Percentiles rank a stretch among this genome's conserved stretches.
These are phyloP conservation scores for Ogataea ramenticola DNA, from an alignment of 805 yeast genomes.

Conservation along the genomic window DNA sequence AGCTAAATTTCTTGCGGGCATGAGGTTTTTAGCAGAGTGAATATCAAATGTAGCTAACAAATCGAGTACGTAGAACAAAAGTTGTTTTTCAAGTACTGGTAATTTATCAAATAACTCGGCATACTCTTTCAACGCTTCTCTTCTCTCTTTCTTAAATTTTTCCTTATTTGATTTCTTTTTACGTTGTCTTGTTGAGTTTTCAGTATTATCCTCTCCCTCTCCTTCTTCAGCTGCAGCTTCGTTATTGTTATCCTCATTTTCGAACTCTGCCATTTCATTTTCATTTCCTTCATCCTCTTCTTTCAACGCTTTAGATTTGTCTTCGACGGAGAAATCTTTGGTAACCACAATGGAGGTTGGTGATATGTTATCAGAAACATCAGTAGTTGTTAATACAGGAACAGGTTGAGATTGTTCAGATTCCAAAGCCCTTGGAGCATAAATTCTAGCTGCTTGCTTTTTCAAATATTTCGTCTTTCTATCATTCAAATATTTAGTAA, in stretches of 20 bases:
- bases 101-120: slow-evolving; percentile 59
- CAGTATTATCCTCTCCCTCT: slow-evolving; percentile 6
- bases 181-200: slow-evolving; percentile 14
- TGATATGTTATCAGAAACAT: no score
- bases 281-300: neutral
- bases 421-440: no score
- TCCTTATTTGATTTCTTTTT: slow-evolving; percentile 41
- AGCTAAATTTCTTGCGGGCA: slow-evolving; percentile 90
- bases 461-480: slow-evolving; percentile 27
- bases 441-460: neutral
- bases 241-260: neutral
- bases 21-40: slow-evolving; percentile 68
- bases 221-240: slow-evolving; percentile 8
- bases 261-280: neutral
- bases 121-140: slow-evolving; percentile 64
- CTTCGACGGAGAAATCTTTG: no score
- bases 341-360: no score
- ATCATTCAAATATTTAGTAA: slow-evolving; percentile 57
- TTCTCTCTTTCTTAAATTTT: slow-evolving; percentile 55
- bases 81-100: slow-evolving; percentile 74
- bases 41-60: slow-evolving; percentile 78
- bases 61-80: slow-evolving; percentile 81
- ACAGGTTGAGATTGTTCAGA: no score
- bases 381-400: no score
- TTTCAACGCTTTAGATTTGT: neutral